Evolutionary conservation across 2,329 filamentous ascomycete species (phyloP).

Genomic region (Ilyonectria robusta): DNA sequence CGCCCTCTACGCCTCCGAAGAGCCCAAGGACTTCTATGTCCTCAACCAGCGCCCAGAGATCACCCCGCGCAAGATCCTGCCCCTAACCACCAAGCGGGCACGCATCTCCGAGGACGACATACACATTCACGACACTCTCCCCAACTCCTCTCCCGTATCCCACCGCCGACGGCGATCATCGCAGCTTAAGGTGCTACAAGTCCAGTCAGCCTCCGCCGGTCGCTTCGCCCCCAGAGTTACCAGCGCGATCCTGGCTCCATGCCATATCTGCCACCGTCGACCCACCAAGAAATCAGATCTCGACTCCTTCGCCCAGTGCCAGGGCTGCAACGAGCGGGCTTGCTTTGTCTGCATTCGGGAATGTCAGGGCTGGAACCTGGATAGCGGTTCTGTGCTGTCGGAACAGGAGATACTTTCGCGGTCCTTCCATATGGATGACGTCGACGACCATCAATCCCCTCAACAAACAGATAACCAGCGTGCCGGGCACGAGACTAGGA

Average conservation of each 20-base stretch:
- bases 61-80: slow-evolving; percentile 49
- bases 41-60: slow-evolving; percentile 45
- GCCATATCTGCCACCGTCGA: slow-evolving; percentile 77
- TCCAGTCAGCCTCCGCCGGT: slow-evolving; percentile 35
- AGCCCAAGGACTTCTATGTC: slow-evolving; percentile 46
- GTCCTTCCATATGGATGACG: slow-evolving; percentile 67
- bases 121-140: slow-evolving; percentile 33
- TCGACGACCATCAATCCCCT: slow-evolving; percentile 51
- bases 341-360: slow-evolving; percentile 79
- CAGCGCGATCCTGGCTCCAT: slow-evolving; percentile 62
- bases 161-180: slow-evolving; percentile 48
- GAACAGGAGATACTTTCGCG: slow-evolving; percentile 56
- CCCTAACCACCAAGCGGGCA: slow-evolving; percentile 49
- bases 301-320: slow-evolving; percentile 76
- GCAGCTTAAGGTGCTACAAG: slow-evolving; percentile 42
- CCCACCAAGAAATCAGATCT: slow-evolving; percentile 77
- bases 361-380: slow-evolving; percentile 66
- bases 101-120: slow-evolving; percentile 46
- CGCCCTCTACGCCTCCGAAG: slow-evolving; percentile 45
- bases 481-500: slow-evolving; percentile 33
- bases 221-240: slow-evolving; percentile 25
- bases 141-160: slow-evolving; percentile 23
- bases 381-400: slow-evolving; percentile 43
- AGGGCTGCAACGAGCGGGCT: slow-evolving; percentile 72
- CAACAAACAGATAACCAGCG: slow-evolving; percentile 27